These are phyloP conservation scores for Apocynum venetum DNA, from an alignment of 257 asterid genomes.

Conservation along the genomic window DNA sequence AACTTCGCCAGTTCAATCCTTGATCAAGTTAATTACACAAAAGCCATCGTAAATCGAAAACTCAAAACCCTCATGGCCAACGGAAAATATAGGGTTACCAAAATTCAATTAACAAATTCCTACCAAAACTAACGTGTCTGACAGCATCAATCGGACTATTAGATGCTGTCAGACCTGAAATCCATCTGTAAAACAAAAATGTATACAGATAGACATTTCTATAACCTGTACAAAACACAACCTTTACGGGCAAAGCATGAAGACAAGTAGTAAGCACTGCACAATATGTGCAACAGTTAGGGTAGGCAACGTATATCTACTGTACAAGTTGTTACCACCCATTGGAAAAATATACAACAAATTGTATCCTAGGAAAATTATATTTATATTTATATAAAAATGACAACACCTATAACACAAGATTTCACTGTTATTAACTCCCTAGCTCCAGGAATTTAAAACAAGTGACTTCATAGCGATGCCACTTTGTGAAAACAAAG, in stretches of 20 bases:
- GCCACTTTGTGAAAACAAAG: constrained; percentile 28
- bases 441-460: constrained; percentile 27
- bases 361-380: constrained; percentile 15
- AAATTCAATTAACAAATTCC: neutral
- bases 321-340: constrained; percentile 36
- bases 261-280: neutral
- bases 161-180: neutral
- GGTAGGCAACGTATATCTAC: constrained; percentile 17
- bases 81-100: neutral
- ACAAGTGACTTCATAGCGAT: constrained; percentile 22
- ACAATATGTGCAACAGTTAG: neutral
- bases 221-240: constrained; percentile 2
- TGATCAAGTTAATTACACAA: too few relatives aligned
- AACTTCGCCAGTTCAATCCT: neutral
- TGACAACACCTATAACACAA: constrained; percentile 29
- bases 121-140: neutral
- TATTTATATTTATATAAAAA: constrained; percentile 12
- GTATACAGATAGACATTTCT: neutral
- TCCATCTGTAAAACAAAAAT: neutral
- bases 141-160: neutral
- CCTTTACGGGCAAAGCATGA: neutral
- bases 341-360: constrained; percentile 6
- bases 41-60: neutral
- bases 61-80: neutral
- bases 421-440: constrained; percentile 25